Evolutionary conservation across 768 basidiomycete genomes (phyloP).

Genomic region (Dendrothele bispora): DNA sequence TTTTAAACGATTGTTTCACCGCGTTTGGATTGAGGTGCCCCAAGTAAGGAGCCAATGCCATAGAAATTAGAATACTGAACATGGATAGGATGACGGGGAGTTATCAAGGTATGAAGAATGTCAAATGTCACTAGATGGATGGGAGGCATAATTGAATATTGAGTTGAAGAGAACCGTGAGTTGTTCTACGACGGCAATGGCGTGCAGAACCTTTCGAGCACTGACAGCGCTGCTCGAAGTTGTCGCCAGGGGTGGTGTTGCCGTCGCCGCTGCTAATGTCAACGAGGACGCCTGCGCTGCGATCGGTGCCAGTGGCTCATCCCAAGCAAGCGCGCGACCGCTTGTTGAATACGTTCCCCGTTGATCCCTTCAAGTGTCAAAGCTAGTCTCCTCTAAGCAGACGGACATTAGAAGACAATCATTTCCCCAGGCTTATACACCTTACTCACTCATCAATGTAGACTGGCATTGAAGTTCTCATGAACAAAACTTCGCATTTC

Average conservation of each 20-base stretch:
- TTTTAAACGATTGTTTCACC: conserved; percentile 59
- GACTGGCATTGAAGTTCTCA: conserved; percentile 60
- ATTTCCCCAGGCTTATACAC: neutral
- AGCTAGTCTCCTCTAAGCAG: conserved; percentile 36
- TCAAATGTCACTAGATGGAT: conserved; percentile 80
- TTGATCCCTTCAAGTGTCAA: conserved; percentile 47
- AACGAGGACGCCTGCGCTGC: conserved; percentile 46
- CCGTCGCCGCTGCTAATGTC: neutral
- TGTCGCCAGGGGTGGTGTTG: no score
- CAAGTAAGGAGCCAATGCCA: conserved; percentile 65
- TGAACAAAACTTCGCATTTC: conserved; percentile 61
- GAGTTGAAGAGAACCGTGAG: no score
- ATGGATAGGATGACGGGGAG: conserved; percentile 66
- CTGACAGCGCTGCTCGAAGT: no score
- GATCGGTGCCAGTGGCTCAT: conserved; percentile 54
- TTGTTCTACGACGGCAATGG: no score
- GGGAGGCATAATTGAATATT: neutral
- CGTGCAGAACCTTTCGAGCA: no score
- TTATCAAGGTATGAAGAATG: conserved; percentile 71
- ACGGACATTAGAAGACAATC: no score
- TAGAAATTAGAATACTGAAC: conserved; percentile 65
- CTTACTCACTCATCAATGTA: conserved; percentile 16
- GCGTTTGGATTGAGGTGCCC: conserved; percentile 55
- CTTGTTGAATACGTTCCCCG: conserved; percentile 46
- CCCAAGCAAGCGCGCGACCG: conserved; percentile 53